A percentile compares a stretch with the other conserved stretches of the same genome.
Conservation (phyloP, 179 eudicot species). For the Drosera spatulata region DNA sequence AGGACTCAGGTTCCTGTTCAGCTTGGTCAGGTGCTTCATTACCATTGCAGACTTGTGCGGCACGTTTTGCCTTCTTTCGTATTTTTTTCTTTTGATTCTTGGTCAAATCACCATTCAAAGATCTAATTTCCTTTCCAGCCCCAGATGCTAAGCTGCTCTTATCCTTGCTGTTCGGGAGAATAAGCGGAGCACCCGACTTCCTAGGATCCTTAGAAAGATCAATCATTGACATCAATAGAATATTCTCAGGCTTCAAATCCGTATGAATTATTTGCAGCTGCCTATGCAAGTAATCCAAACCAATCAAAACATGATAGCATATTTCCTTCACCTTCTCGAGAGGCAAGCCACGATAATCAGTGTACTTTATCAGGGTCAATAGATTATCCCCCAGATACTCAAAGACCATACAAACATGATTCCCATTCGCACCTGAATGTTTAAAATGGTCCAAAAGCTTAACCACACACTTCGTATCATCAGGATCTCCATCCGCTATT, state of each 20-base stretch:
- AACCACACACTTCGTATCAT: constrained; percentile 80
- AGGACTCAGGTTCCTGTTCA: constrained; percentile 39
- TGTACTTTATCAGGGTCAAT: constrained; percentile 74
- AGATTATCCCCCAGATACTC: constrained; percentile 96
- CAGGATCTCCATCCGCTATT: constrained; percentile 80
- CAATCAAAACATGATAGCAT: constrained; percentile 65
- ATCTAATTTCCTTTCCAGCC: constrained; percentile 35
- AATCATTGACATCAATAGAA: constrained; percentile 65
- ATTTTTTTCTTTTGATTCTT: constrained; percentile 87
- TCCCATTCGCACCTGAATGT: constrained; percentile 92
- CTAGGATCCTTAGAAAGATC: constrained; percentile 71
- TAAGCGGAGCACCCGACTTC: constrained; percentile 48
- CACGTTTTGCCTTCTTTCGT: constrained; percentile 65
- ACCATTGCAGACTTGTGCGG: constrained; percentile 42
- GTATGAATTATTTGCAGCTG: constrained; percentile 85
- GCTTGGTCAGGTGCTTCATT: constrained; percentile 38
- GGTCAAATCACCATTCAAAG: constrained; percentile 53
- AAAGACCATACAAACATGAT: constrained; percentile 96
- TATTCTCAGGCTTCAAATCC: constrained; percentile 89
- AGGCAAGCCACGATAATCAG: constrained; percentile 79
- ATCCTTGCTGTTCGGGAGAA: constrained; percentile 44
- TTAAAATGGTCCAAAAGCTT: constrained; percentile 89
- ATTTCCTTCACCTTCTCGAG: constrained; percentile 80
- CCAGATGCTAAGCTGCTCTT: constrained; percentile 28
- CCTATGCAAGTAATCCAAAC: constrained; percentile 84